These are phyloP conservation scores for Vaccinium darrowii DNA, from an alignment of 148 eudicot species.

Conservation along the genomic window DNA sequence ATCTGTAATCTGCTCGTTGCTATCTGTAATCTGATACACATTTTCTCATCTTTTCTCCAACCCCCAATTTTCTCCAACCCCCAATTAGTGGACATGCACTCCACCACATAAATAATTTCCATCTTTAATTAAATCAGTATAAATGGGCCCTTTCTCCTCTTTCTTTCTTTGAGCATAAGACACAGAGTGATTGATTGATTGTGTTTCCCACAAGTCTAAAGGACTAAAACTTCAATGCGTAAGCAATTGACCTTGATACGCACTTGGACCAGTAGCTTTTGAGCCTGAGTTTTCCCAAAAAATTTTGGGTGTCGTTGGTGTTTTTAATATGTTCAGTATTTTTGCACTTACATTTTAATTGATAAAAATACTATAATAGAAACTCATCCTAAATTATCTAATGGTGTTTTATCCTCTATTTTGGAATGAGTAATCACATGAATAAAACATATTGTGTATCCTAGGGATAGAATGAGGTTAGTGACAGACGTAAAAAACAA, in stretches of 20 bases:
- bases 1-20: neutral
- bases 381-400: neutral
- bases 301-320: too few relatives aligned
- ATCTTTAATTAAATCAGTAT: neutral
- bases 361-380: too few relatives aligned
- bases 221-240: neutral
- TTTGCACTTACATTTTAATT: too few relatives aligned
- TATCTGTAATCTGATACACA: neutral
- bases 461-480: too few relatives aligned
- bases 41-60: neutral
- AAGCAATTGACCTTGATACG: neutral
- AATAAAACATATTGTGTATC: too few relatives aligned
- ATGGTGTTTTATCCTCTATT: neutral
- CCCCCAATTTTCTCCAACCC: neutral
- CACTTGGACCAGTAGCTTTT: too few relatives aligned
- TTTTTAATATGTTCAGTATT: too few relatives aligned
- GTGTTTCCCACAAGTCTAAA: neutral
- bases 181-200: neutral
- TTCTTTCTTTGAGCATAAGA: neutral
- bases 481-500: too few relatives aligned
- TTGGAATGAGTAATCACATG: neutral
- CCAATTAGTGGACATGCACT: neutral
- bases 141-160: neutral
- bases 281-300: too few relatives aligned
- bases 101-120: neutral